Base-by-base conservation (phyloP, 176 grass and related monocot genomes). In the Tuctoria greenei region DNA sequence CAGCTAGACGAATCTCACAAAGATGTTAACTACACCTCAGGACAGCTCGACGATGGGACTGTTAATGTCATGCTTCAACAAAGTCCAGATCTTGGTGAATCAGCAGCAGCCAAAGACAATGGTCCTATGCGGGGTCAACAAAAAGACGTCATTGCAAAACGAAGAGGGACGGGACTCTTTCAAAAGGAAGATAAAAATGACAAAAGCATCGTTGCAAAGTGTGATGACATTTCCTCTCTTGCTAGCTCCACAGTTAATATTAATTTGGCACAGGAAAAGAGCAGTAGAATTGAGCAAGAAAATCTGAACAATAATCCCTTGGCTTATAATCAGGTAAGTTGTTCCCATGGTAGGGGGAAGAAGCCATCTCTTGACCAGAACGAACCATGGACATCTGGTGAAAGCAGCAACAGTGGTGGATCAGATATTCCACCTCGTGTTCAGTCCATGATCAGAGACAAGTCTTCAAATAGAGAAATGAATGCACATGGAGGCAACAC, bases 21-120 rank as follows among this genome's bases (percentile, higher is more conserved):
- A 45, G 56, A 10, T 7, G 7, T 5, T 10, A 21, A 14, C 36
- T 7, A 3, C 40, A 55, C 37, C 24, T 31, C 39, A 8, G 57
- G 5, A 14, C 57, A 61, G 40, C 12, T 16, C 2, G 40, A 62
- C n/a, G 72, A 45, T 31, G 60, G 26, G 14, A n/a, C 25, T 34
- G 23, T 26, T 26, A 26, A 58, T 8, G 62, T 27, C 10, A 14
- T 62, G 25, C 6, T 28, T 34, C 9, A 45, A n/a, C 11, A 62
- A 62, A 61, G 17, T 46, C 45, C 73, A 34, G 73, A 75, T 35
- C 41, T 75, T 61, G 40, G 28, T 62, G 41, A 26, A 13, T 58
- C 31, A 36, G 42, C 42, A 35, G 58, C 18, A 63, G 41, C 8
- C 41, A 63, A 56, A 62, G 56, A 12, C 1, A 61, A 62, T 34